Conservation (phyloP, 2,329 filamentous ascomycete genomes). For the Arthrobotrys megalospora region DNA sequence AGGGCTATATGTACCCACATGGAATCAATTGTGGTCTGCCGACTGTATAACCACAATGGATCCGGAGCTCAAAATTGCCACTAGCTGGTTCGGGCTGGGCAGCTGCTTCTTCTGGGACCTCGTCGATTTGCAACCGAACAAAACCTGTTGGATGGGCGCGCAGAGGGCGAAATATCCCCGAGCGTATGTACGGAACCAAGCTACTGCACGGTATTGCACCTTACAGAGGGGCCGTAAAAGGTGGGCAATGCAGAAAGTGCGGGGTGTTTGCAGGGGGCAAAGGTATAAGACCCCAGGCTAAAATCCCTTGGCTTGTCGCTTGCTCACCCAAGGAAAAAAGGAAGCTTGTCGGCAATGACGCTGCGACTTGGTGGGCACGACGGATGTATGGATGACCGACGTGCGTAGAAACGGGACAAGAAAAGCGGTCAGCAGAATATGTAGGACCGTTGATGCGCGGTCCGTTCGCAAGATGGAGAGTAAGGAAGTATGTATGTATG, state of each 20-base stretch:
- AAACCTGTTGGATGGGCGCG: slow-evolving; percentile 25
- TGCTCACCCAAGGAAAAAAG: slow-evolving; percentile 58
- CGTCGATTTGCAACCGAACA: slow-evolving; percentile 27
- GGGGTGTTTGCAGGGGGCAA: slow-evolving; percentile 46
- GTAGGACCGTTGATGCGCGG: slow-evolving; percentile 37
- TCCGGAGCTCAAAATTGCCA: slow-evolving; percentile 44
- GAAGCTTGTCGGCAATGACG: slow-evolving; percentile 61
- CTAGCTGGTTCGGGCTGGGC: slow-evolving; percentile 48
- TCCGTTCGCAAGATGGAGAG: no score
- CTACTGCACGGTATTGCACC: slow-evolving; percentile 5
- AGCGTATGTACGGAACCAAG: slow-evolving; percentile 1
- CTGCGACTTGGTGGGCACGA: slow-evolving; percentile 26
- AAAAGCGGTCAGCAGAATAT: slow-evolving; percentile 20
- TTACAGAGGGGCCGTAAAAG: slow-evolving; percentile 17
- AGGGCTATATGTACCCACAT: slow-evolving; percentile 61
- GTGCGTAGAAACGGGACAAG: slow-evolving; percentile 42
- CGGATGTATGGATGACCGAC: slow-evolving; percentile 57
- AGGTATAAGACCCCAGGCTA: slow-evolving; percentile 44
- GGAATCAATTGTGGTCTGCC: slow-evolving; percentile 60
- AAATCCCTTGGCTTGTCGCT: slow-evolving; percentile 59
- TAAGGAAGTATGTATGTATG: neutral
- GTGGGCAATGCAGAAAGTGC: slow-evolving; percentile 58
- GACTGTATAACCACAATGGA: slow-evolving; percentile 55
- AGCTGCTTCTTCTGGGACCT: slow-evolving; percentile 27
- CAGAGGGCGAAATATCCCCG: slow-evolving; percentile 55